phyloP scores from a whole-genome alignment of 352 stramenopile genomes.

The Globisporangium radiosum region DNA sequence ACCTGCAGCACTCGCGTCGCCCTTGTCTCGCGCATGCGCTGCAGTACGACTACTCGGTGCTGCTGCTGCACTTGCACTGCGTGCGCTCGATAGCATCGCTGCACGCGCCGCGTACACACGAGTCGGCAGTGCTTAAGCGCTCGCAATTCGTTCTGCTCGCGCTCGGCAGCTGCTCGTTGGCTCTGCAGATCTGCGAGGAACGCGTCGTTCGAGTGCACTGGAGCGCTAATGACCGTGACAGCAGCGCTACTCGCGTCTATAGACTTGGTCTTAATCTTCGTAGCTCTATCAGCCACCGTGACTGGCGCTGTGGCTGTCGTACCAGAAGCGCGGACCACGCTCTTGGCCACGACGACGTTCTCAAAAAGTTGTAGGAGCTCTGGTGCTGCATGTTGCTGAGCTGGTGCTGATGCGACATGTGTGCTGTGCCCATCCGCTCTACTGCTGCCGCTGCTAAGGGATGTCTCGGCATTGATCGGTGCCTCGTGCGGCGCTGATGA shows the following conservation, averaged over 20 bases:
- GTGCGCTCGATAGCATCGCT: slow-evolving; percentile 6
- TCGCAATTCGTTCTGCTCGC: slow-evolving; percentile 4
- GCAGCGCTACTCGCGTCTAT: too few species aligned
- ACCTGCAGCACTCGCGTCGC: slow-evolving; percentile 11
- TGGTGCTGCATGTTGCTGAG: not conserved
- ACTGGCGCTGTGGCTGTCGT: not conserved
- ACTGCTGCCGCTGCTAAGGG: not conserved
- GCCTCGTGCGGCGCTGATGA: not conserved
- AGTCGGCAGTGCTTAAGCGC: slow-evolving; percentile 4
- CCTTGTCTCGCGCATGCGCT: not conserved
- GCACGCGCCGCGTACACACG: not conserved
- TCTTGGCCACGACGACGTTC: slow-evolving; percentile 24
- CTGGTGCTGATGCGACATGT: too few species aligned
- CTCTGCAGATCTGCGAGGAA: slow-evolving; percentile 9
- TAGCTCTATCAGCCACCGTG: too few species aligned
- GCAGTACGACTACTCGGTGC: slow-evolving; percentile 1
- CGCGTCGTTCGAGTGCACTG: not conserved
- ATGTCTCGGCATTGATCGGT: not conserved
- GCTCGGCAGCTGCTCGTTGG: slow-evolving; percentile 7
- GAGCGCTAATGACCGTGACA: too few species aligned
- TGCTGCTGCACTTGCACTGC: not conserved
- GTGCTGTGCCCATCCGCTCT: too few species aligned
- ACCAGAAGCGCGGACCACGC: not conserved
- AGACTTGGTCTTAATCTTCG: too few species aligned
- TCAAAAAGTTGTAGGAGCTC: slow-evolving; percentile 25